These are phyloP conservation scores for Aspergillus fischeri DNA, from an alignment of 2,329 filamentous ascomycete species.

Conservation along the genomic window DNA sequence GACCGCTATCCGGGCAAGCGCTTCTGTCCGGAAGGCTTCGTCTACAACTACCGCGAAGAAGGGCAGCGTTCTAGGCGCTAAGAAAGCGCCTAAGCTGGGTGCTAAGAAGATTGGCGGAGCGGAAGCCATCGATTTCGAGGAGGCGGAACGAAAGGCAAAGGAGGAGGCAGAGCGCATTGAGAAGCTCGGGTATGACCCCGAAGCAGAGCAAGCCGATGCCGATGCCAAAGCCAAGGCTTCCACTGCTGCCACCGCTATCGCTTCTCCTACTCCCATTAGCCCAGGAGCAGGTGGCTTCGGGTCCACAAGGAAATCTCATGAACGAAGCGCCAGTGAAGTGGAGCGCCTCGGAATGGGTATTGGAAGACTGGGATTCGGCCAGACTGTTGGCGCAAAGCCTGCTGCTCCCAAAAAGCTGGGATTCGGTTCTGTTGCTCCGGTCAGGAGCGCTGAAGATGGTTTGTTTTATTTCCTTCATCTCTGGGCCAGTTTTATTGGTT, in stretches of 20 bases:
- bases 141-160: slow-evolving; percentile 93
- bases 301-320: slow-evolving; percentile 48
- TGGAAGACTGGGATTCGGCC: slow-evolving; percentile 79
- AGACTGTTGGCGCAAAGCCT: slow-evolving; percentile 63
- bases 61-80: slow-evolving; percentile 77
- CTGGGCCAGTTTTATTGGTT: not conserved
- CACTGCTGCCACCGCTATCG: slow-evolving; percentile 58
- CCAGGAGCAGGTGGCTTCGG: slow-evolving; percentile 61
- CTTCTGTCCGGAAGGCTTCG: slow-evolving; percentile 74
- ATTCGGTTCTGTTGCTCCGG: slow-evolving; percentile 78
- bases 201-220: slow-evolving; percentile 65
- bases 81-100: slow-evolving; percentile 78
- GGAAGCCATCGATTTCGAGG: slow-evolving; percentile 89
- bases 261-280: slow-evolving; percentile 72
- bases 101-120: slow-evolving; percentile 79
- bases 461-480: slow-evolving; percentile 25
- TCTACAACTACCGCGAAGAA: slow-evolving; percentile 66
- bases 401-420: slow-evolving; percentile 71
- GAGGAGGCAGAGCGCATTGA: slow-evolving; percentile 95
- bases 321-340: slow-evolving; percentile 67
- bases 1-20: slow-evolving; percentile 66
- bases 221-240: slow-evolving; percentile 34
- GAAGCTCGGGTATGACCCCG: slow-evolving; percentile 91
- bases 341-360: slow-evolving; percentile 90
- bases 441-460: slow-evolving; percentile 68